Evolutionary conservation across 805 yeast species (phyloP).

Genomic region (Cyberlindnera mississippiensis): DNA sequence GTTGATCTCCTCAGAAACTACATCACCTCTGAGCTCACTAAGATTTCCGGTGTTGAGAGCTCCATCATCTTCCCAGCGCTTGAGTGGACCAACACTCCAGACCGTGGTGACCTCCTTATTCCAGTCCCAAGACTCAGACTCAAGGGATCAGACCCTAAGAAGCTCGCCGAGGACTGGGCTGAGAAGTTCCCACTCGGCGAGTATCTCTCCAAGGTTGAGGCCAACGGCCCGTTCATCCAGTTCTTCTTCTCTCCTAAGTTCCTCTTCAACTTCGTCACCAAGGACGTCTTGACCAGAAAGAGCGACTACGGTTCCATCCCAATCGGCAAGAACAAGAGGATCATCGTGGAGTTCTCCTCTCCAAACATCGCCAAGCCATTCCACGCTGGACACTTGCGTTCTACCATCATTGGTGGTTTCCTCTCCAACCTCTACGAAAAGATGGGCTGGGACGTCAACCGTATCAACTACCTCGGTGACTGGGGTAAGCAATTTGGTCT

Average conservation of each 20-base stretch:
- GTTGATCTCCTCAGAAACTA: constrained; percentile 88
- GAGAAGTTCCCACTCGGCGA: constrained; percentile 68
- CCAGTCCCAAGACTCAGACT: constrained; percentile 92
- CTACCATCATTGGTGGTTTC: constrained; percentile 97
- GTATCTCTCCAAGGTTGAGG: constrained; percentile 63
- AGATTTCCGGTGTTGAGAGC: constrained; percentile 68
- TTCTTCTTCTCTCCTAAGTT: constrained; percentile 72
- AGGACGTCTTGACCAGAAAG: constrained; percentile 59
- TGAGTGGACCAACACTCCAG: constrained; percentile 81
- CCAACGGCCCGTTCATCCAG: constrained; percentile 89
- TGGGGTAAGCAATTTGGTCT: constrained; percentile 99
- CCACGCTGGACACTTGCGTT: constrained; percentile 98
- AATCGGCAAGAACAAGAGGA: constrained; percentile 65
- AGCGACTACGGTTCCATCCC: constrained; percentile 69
- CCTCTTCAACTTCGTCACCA: constrained; percentile 63
- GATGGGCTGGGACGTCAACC: constrained; percentile 86
- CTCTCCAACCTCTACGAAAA: constrained; percentile 84
- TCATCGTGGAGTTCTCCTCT: constrained; percentile 87
- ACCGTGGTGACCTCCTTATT: constrained; percentile 87
- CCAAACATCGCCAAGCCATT: constrained; percentile 99
- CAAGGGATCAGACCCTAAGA: constrained; percentile 75
- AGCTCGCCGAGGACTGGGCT: constrained; percentile 74
- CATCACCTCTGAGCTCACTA: constrained; percentile 72
- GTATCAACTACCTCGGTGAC: constrained; percentile 96
- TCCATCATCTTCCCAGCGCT: constrained; percentile 74